Conservation (phyloP, 164 flowering plant species). For the Nymphaea colorata region DNA sequence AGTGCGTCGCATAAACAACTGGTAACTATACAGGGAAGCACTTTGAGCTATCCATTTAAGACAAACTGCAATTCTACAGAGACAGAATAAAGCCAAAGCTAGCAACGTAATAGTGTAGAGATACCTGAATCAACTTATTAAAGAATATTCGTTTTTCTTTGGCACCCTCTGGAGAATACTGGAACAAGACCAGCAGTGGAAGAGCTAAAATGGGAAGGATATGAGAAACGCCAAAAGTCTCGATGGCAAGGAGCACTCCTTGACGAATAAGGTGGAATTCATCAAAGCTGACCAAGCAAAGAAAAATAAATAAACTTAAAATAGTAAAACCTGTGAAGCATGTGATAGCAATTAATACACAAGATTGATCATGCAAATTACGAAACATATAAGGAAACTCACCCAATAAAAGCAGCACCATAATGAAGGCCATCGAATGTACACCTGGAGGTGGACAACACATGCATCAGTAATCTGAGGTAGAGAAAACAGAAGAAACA, state of each 20-base stretch:
- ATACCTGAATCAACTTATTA: constrained; percentile 45
- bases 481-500: neutral
- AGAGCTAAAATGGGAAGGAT: constrained; percentile 76
- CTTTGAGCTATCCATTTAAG: no score
- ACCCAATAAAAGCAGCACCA: constrained; percentile 98
- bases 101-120: constrained; percentile 4
- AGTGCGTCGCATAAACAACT: no score
- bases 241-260: constrained; percentile 78
- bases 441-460: constrained; percentile 42
- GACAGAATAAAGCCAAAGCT: neutral
- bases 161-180: constrained; percentile 6
- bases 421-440: constrained; percentile 97
- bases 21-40: no score
- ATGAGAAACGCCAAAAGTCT: constrained; percentile 85
- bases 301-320: no score
- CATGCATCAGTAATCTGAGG: neutral
- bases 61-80: neutral
- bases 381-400: constrained; percentile 11
- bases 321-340: neutral
- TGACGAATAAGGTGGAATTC: constrained; percentile 77
- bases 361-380: neutral
- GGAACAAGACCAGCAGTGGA: constrained; percentile 44
- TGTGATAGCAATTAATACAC: neutral
- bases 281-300: constrained; percentile 60
- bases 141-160: constrained; percentile 14